These are phyloP conservation scores for Carex littledalei DNA, from an alignment of 176 grass and related monocot genomes.

Conservation along the genomic window DNA sequence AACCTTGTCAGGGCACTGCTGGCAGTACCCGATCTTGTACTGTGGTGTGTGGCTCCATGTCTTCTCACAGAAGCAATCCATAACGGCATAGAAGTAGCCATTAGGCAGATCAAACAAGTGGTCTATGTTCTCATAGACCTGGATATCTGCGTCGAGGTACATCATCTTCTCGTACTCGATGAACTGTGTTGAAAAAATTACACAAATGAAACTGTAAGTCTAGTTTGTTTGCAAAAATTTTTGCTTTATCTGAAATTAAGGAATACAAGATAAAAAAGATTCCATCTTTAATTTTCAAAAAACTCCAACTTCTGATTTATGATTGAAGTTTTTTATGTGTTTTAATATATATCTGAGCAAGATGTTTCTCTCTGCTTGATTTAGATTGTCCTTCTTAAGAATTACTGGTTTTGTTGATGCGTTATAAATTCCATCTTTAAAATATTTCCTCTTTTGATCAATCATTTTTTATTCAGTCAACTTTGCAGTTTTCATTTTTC, in stretches of 20 bases:
- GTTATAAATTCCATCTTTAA: not conserved
- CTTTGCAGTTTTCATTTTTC: not conserved
- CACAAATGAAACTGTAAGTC: not conserved
- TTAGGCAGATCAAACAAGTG: slow-evolving; percentile 66
- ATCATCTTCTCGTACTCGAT: slow-evolving; percentile 84
- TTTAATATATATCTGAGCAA: too few relatives aligned
- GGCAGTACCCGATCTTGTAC: slow-evolving; percentile 81
- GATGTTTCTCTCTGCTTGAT: not conserved
- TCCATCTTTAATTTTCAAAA: not conserved
- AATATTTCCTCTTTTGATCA: not conserved
- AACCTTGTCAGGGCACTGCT: slow-evolving; percentile 73
- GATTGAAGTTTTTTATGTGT: too few relatives aligned
- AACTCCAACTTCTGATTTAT: not conserved
- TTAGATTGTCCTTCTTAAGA: not conserved
- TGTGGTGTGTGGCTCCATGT: slow-evolving; percentile 85
- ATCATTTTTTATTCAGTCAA: not conserved
- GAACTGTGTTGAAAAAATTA: slow-evolving; percentile 30
- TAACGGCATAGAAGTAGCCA: slow-evolving; percentile 76
- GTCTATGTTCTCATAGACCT: slow-evolving; percentile 83
- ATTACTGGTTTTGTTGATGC: not conserved
- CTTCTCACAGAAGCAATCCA: slow-evolving; percentile 96
- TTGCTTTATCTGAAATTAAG: not conserved
- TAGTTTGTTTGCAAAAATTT: not conserved
- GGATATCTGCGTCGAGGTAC: slow-evolving; percentile 88
- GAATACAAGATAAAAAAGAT: not conserved